Percentiles rank a stretch among this genome's conserved stretches.
These are phyloP conservation scores for Ambrosia trifida DNA, from an alignment of 129 eudicot genomes.

Conservation along the genomic window DNA sequence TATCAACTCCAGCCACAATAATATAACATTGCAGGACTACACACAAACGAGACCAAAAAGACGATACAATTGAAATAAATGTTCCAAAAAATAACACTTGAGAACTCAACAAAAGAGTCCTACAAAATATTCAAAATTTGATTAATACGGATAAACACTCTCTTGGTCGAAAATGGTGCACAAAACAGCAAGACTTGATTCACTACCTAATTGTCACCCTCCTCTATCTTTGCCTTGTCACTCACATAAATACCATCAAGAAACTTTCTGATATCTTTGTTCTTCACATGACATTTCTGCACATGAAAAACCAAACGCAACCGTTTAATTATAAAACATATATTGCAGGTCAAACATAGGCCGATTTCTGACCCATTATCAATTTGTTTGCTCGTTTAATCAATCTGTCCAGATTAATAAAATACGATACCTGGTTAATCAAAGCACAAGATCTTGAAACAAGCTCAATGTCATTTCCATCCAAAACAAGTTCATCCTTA, in stretches of 20 bases:
- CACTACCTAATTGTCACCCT: constrained; percentile 20
- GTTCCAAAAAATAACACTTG: not conserved
- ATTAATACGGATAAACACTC: not conserved
- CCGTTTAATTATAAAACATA: not conserved
- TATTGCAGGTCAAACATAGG: not conserved
- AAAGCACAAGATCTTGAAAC: constrained; percentile 57
- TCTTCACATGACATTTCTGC: constrained; percentile 59
- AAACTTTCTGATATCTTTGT: constrained; percentile 58
- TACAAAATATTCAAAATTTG: constrained; percentile 1
- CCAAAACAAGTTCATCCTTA: constrained; percentile 49
- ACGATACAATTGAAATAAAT: not conserved
- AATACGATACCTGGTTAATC: constrained; percentile 46
- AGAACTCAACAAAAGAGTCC: not conserved
- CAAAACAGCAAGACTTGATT: not conserved
- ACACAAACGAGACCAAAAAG: not conserved
- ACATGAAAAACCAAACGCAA: not conserved
- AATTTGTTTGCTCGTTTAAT: too few relatives aligned
- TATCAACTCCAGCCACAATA: not conserved
- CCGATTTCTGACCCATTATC: not conserved
- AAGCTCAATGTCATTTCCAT: constrained; percentile 55
- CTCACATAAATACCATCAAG: constrained; percentile 56
- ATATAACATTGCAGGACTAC: not conserved
- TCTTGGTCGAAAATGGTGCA: not conserved
- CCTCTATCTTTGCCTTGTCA: constrained; percentile 45
- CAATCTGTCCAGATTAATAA: too few relatives aligned